Evolutionary conservation across 1,284 basidiomycete genomes (phyloP).

Genomic region (Ustilago tritici): DNA sequence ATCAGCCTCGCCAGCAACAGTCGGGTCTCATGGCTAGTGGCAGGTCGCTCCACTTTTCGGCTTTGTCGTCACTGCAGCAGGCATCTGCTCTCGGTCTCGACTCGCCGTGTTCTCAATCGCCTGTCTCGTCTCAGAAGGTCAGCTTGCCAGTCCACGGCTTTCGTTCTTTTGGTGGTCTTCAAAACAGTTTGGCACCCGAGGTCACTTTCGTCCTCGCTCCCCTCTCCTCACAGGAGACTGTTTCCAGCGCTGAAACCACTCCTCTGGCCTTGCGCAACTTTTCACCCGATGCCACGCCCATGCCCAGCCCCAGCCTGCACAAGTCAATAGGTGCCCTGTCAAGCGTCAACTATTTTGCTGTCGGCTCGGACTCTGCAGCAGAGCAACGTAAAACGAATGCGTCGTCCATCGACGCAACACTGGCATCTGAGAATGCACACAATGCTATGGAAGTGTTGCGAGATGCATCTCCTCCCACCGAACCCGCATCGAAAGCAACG

Average conservation of each 20-base stretch:
- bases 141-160: constrained; percentile 58
- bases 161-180: constrained; percentile 59
- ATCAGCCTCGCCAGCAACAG: constrained; percentile 46
- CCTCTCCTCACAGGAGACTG: not conserved
- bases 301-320: constrained; percentile 58
- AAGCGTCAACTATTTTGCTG: constrained; percentile 45
- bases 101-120: constrained; percentile 8
- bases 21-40: constrained; percentile 49
- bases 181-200: constrained; percentile 32
- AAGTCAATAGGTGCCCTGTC: constrained; percentile 38
- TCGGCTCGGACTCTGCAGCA: constrained; percentile 3
- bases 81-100: constrained; percentile 24
- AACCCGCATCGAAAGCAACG: not conserved
- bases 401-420: not conserved
- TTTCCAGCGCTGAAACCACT: constrained; percentile 21
- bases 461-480: constrained; percentile 12
- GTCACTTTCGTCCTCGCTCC: constrained; percentile 9
- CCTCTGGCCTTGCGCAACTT: constrained; percentile 31
- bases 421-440: constrained; percentile 1
- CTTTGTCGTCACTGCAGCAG: constrained; percentile 40
- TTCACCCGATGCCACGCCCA: constrained; percentile 59
- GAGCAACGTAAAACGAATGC: not conserved
- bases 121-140: constrained; percentile 31
- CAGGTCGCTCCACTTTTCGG: constrained; percentile 51
- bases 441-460: constrained; percentile 33